Percentiles rank a stretch among this genome's conserved stretches.
Evolutionary conservation across 768 basidiomycete species (phyloP).

Genomic region (Lyophyllum shimeji): DNA sequence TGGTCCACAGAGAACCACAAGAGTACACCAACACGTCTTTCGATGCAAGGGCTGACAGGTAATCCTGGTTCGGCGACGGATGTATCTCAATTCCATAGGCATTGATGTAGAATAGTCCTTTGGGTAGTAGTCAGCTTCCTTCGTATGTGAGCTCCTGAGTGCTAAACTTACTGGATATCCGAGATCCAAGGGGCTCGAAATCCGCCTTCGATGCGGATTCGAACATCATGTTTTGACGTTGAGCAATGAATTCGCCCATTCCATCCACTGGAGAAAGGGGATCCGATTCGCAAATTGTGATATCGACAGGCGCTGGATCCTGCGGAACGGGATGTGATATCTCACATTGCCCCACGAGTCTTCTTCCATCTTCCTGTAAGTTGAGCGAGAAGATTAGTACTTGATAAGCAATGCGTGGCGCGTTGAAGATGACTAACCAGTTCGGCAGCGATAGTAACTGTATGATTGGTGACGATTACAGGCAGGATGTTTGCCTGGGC

Average conservation of each 20-base stretch:
- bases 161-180: conserved; percentile 56
- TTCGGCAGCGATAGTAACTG: conserved; percentile 93
- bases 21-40: conserved; percentile 83
- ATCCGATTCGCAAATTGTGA: conserved; percentile 31
- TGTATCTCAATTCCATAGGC: conserved; percentile 91
- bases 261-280: conserved; percentile 52
- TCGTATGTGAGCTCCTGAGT: not conserved
- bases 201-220: conserved; percentile 50
- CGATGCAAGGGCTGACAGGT: conserved; percentile 57
- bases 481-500: conserved; percentile 77
- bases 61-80: conserved; percentile 83
- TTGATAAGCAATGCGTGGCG: not conserved
- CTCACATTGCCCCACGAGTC: conserved; percentile 88
- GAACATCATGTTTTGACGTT: conserved; percentile 66
- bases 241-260: conserved; percentile 46
- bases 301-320: conserved; percentile 25
- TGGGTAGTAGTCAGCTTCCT: conserved; percentile 5
- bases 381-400: conserved; percentile 1
- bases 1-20: conserved; percentile 94
- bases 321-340: conserved; percentile 80
- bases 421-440: conserved; percentile 52
- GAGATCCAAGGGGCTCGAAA: conserved; percentile 57
- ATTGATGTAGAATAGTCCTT: conserved; percentile 87
- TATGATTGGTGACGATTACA: conserved; percentile 90
- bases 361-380: conserved; percentile 66